Evolutionary conservation across 2,329 filamentous ascomycete species (phyloP), one percentile per base, ranked within the genome.

Genomic region (Ceratocystis diversiconidia): DNA sequence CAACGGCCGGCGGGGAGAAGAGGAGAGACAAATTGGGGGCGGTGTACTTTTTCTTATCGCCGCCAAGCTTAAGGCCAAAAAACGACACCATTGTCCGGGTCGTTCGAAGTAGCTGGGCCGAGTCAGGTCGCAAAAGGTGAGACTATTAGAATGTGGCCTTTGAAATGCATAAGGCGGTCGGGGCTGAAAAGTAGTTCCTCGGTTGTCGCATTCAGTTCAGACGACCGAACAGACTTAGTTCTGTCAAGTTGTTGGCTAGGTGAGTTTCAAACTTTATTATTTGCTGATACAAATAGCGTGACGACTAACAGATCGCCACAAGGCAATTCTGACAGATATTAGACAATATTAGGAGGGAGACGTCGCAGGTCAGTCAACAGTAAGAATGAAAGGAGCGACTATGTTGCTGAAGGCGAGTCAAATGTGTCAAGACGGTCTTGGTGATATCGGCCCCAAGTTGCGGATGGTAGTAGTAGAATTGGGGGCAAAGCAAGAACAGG

Each of bases 1-100:
- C 28, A 36, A 30, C 8, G 10, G 48, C 12, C 15, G 48, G 48
- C 28, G 8, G 25, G 28, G 22, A 25, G 60, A 25, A 61, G 8
- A 44, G 28, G 30, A 59, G 46, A 52, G 30, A 36, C 41, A 57
- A 12, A 32, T 65, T 28, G 60, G 17, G 57, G 70, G 72, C 77
- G 36, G 10, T 80, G 77, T 74, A 79, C 77, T 81, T 82, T 73
- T 83, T 84, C 74, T 79, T 83, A 68, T 81, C 79, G 69, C 77
- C 76, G 62, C 80, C 79, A 67, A 83, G 75, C 71, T 79, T 82
- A 71, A 84, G 74, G 62, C 81, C 81, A 69, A 84, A 83, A 69
- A 84, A 82, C 1, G 82, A 83, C 25, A 84, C 82, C 82, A 66
- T 66, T 28, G 12, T 28, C 84, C 60, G 17, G 73, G 17, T 50